phyloP scores from a whole-genome alignment of 2,329 filamentous ascomycete species.

The Pseudonectria foliicola region DNA sequence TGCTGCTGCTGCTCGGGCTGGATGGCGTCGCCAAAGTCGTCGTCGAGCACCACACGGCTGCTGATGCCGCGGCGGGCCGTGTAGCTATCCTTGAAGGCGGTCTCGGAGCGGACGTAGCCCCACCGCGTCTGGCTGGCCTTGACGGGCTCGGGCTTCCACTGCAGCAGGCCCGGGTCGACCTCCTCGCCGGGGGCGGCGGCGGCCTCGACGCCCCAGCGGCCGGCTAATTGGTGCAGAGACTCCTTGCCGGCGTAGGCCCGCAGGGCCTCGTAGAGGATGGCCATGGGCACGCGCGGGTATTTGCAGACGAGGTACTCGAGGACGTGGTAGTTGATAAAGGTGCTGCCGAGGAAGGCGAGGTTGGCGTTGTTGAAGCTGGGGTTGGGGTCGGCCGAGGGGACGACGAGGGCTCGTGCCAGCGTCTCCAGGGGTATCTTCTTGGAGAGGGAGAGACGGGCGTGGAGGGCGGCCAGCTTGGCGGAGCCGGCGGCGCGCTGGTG shows the following conservation, averaged over 20 bases:
- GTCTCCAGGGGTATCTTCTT: constrained; percentile 77
- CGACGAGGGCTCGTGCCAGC: constrained; percentile 77
- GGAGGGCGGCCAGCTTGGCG: constrained; percentile 85
- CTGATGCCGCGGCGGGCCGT: constrained; percentile 60
- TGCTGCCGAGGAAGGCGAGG: constrained; percentile 71
- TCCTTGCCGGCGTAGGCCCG: constrained; percentile 74
- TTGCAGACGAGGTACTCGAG: constrained; percentile 81
- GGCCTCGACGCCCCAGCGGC: constrained; percentile 85
- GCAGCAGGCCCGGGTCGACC: constrained; percentile 84
- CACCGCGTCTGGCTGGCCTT: constrained; percentile 40
- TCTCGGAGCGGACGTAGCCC: constrained; percentile 47
- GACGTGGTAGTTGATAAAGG: constrained; percentile 82
- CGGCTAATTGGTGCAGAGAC: constrained; percentile 64
- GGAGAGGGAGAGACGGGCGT: constrained; percentile 79
- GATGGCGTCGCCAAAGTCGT: constrained; percentile 69
- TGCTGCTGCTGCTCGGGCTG: not conserved
- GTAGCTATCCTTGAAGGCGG: constrained; percentile 32
- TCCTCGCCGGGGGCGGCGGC: constrained; percentile 84
- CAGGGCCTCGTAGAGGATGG: constrained; percentile 80
- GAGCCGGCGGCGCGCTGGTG: constrained; percentile 61
- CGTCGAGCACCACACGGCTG: constrained; percentile 71
- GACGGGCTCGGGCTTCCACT: constrained; percentile 55
- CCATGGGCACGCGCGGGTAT: constrained; percentile 84
- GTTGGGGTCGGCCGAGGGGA: constrained; percentile 74
- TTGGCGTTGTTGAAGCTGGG: constrained; percentile 82